Evolutionary conservation across 345 rosid species (phyloP).

Genomic region (Syzygium aromaticum): DNA sequence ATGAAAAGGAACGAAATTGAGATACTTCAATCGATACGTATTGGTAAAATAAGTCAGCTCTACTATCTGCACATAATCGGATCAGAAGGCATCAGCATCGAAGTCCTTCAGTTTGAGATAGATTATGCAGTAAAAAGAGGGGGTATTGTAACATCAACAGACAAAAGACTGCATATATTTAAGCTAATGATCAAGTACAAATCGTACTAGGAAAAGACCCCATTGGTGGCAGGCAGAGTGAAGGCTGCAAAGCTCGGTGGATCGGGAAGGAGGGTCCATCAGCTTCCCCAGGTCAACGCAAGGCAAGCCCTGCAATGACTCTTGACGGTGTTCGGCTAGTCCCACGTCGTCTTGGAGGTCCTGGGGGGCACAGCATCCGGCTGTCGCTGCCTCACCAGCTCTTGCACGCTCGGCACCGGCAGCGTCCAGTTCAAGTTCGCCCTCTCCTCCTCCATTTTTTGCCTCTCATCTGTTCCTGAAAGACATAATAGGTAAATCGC

Average conservation of each 20-base stretch:
- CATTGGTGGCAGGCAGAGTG: slow-evolving; percentile 16
- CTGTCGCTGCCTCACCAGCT: slow-evolving; percentile 1
- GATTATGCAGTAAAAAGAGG: not conserved
- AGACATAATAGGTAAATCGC: too few relatives aligned
- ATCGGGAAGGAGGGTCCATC: not conserved
- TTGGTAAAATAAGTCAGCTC: too few relatives aligned
- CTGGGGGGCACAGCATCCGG: slow-evolving; percentile 9
- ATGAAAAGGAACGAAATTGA: too few relatives aligned
- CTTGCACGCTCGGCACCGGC: slow-evolving; percentile 22
- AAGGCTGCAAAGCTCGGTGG: slow-evolving; percentile 14
- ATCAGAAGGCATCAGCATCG: not conserved
- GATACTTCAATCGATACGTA: too few relatives aligned
- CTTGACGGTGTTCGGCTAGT: not conserved
- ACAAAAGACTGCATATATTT: not conserved
- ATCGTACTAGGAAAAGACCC: slow-evolving; percentile 19
- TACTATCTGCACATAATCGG: not conserved
- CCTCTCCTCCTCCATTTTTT: not conserved
- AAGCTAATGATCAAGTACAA: not conserved
- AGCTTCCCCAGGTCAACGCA: slow-evolving; percentile 20
- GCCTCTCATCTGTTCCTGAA: not conserved
- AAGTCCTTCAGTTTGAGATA: not conserved
- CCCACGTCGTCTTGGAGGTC: slow-evolving; percentile 1
- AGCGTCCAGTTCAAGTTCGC: slow-evolving; percentile 11
- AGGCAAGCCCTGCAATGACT: not conserved
- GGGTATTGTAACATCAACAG: not conserved